Base-by-base conservation (phyloP, 129 eudicot genomes). In the Centaurea solstitialis region DNA sequence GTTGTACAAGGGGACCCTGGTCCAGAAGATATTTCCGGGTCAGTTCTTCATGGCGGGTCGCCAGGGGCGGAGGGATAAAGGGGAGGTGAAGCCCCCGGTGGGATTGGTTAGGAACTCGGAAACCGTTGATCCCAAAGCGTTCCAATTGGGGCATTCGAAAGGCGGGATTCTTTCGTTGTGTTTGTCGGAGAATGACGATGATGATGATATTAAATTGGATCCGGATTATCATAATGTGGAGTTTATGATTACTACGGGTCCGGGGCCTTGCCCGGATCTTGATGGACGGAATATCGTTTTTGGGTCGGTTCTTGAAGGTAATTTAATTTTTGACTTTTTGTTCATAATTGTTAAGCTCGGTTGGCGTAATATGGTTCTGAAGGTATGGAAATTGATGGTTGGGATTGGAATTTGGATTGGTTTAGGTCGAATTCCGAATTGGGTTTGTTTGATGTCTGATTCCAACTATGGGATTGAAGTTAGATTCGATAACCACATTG, bases 171-270 rank as follows among this genome's bases (percentile, higher is more conserved):
- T 95, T 72, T 95, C 99, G 0, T 61, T 95, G 88, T 93, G 98
- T 68, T 87, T 95, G 15, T 83, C 91, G 0, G 99, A 92, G 85
- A 95, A 95, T 79, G 99, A 95, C 47, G 98, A 95, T 70, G 98
- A 93, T 13, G 98, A 95, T 74, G 91, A 91, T 20, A 43, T 93
- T 70, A 95, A 93, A 86, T 79, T 95, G 17, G 82, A 90, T 39
- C 89, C 91, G 0, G 71, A 91, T 65, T 95, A 95, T 41, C 94
- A 82, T 18, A 95, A 95, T 88, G 99, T 95, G 18, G 99, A 95
- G 93, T 95, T 95, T 71, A 72, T 95, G 97, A 91, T 95, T 13
- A 95, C 99, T 17, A 95, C 99, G 6, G 99, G 99, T 15, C 99
- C 99, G 0, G 99, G 93, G 17, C 99, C 99, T 0, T 93, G 97